Conservation (phyloP, 2,329 filamentous ascomycete species). For the Aspergillus viridinutans region DNA sequence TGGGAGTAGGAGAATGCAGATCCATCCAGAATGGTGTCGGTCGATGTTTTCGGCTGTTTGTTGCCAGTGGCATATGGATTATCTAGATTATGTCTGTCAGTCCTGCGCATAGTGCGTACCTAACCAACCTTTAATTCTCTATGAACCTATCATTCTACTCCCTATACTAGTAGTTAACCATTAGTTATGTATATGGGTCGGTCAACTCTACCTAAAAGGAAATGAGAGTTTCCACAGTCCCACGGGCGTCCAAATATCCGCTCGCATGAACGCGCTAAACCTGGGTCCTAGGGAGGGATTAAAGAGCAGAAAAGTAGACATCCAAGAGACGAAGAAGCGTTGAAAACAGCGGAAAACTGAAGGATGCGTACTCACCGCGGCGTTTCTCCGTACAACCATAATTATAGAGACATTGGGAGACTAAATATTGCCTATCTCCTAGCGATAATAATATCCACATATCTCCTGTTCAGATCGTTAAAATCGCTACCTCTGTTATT, state of each 20-base stretch:
- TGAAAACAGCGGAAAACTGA: not conserved
- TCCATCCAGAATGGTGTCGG: not conserved
- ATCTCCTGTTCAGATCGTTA: not conserved
- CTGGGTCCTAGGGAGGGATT: not conserved
- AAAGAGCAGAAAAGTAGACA: slow-evolving; percentile 2
- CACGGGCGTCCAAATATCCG: slow-evolving; percentile 12
- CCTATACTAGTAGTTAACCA: not conserved
- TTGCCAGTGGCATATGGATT: not conserved
- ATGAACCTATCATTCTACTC: not conserved
- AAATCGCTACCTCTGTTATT: not conserved
- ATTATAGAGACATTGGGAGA: not conserved
- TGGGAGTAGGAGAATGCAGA: not conserved
- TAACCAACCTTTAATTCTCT: not conserved
- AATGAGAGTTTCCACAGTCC: slow-evolving; percentile 12
- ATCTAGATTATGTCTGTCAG: not conserved
- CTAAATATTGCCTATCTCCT: not conserved
- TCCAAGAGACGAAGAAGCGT: not conserved
- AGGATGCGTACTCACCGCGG: not conserved
- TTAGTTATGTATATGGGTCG: too few relatives aligned
- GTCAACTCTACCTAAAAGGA: not conserved
- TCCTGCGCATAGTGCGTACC: not conserved
- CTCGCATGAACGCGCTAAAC: not conserved
- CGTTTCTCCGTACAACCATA: not conserved
- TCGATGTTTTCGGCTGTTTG: not conserved
- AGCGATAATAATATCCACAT: not conserved